Evolutionary conservation across 1,284 basidiomycete genomes (phyloP).

Genomic region (Apiotrichum veenhuisii): DNA sequence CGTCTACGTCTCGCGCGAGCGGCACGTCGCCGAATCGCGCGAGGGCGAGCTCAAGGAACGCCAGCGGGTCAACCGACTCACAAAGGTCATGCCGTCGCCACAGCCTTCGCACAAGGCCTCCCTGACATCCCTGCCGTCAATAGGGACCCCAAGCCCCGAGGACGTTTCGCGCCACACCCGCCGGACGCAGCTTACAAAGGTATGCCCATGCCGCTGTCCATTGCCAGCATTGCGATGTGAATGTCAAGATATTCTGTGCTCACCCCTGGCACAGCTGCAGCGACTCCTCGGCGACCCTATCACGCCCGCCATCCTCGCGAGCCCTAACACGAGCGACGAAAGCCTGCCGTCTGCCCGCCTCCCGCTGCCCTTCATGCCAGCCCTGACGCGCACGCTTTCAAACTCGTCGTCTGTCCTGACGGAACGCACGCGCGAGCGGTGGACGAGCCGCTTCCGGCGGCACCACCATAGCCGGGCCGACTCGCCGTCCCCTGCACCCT

Average conservation of each 20-base stretch:
- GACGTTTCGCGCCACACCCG: slow-evolving; percentile 19
- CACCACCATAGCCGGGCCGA: background rate
- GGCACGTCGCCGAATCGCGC: slow-evolving; percentile 24
- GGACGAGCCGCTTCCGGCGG: background rate
- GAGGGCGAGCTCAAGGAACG: background rate
- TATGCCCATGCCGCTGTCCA: no score
- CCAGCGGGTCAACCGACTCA: background rate
- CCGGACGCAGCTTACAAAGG: slow-evolving; percentile 30
- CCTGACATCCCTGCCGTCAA: background rate
- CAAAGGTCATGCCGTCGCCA: background rate
- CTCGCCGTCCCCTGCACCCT: background rate
- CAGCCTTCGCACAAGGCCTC: background rate
- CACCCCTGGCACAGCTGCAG: no score
- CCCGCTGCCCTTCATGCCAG: background rate
- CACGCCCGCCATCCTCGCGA: slow-evolving; percentile 13
- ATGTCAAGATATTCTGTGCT: no score
- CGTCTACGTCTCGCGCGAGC: slow-evolving; percentile 28
- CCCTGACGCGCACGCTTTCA: background rate
- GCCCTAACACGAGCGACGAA: slow-evolving; percentile 6
- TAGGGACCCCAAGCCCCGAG: slow-evolving; percentile 11
- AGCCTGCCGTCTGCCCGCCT: background rate
- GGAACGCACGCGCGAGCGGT: background rate
- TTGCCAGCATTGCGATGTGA: no score
- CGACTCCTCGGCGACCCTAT: slow-evolving; percentile 27
- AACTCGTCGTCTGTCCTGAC: background rate